Evolutionary conservation across 139 green algal genomes (phyloP), one percentile per base, ranked within the genome.

Genomic region (Tetradesmus obliquus): DNA sequence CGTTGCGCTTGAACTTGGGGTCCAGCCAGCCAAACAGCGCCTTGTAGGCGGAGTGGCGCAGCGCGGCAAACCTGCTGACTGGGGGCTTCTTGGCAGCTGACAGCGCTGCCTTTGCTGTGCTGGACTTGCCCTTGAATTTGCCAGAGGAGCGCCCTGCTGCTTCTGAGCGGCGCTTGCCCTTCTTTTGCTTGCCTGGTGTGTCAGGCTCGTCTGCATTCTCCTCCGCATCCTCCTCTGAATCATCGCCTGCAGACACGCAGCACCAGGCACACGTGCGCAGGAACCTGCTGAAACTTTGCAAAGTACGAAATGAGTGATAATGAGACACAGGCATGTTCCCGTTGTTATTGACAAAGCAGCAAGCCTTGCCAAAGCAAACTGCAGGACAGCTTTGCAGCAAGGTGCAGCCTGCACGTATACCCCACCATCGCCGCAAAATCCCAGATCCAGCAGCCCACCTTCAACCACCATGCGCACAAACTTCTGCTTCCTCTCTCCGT

Each of bases 1-100:
- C 88, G 57, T 91, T 91, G 74, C 24, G 3, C 76, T 86, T 87
- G 76, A 91, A 84, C 76, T 86, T 91, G 55, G 76, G 55, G 7
- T 85, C 55, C 22, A 91, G 22, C 88, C 88, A 91, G n/a, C 88
- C 88, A 79, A 79, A 81, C 55, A 91, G 22, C 5, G 15, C 8
- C 17, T 57, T 79, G 85, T 45, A 6, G 22, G 6, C 6, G 12
- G 10, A n/a, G 10, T n/a, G 15, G 66, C 32, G 22, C 8, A 45
- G 32, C 55, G 82, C 82, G 55, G 15, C 82, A 12, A 20, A 20
- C 10, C 62, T 72, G 62, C 62, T 72, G 62, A 45, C 32, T 45
- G 32, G 32, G 32, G 32, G 32, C 32, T 45, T 45, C 80, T 85
- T 51, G 24, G 53, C 80, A 20, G 19, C 51, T 57, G 7, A 58